Evolutionary conservation across 768 basidiomycete species (phyloP), one percentile per base, ranked within the genome.

Genomic region (Trametes elegans): DNA sequence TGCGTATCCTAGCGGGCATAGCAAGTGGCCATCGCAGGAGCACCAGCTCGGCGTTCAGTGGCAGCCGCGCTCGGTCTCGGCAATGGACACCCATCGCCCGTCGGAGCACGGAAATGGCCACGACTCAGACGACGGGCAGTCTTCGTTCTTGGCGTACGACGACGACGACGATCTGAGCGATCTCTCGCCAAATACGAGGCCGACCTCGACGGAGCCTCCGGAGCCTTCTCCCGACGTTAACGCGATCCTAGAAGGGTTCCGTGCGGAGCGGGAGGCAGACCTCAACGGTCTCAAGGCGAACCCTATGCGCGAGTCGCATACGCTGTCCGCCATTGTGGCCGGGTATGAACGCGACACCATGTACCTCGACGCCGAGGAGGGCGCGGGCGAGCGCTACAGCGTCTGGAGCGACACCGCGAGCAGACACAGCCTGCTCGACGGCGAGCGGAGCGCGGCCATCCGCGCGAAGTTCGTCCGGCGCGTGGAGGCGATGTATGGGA

Each of bases 401-500:
- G 74, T 66, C 68, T 78, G 45, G 79, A 82, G 63, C 50, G 63
- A 57, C n/a, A 55, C 53, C 19, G 56, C 60, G 27, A 78, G 78
- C 57, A 77, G 80, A 7, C 66, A 69, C 42, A 83, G 81, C 58
- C 70, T 85, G 49, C 53, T 84, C 64, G 82, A 84, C 58, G 66
- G 70, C 19, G 77, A 80, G 28, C 74, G 75, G 68, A 84, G 82
- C 59, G 76, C 74, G 61, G 67, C 73, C 61, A 73, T 76, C 46
- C 68, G 82, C 53, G 74, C 76, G 31, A 65, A 77, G 61, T 79
- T 85, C 58, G 70, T 84, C 45, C 63, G 70, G 55, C 69, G 77
- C 28, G 79, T 85, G 14, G 79, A 79, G 64, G 76, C 70, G 48
- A 79, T 84, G 79, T 75, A 79, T 62, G 74, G 72, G 45, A 66